Percentiles rank a stretch among this genome's conserved stretches.
Conservation (phyloP, 2,329 filamentous ascomycete species). For the Beauveria sp. region DNA sequence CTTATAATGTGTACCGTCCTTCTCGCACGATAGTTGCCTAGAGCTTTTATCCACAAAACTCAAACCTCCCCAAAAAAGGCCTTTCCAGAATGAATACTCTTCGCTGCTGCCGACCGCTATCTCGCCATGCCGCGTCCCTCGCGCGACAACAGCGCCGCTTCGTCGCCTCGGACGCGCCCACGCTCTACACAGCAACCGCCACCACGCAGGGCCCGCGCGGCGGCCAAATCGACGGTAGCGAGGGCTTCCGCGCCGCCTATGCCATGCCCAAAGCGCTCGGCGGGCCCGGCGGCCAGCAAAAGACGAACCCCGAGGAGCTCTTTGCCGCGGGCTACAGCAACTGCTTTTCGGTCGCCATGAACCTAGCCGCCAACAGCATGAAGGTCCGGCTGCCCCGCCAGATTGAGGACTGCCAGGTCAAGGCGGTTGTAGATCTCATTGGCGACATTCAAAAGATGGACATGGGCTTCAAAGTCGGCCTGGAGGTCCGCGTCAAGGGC, state of each 20-base stretch:
- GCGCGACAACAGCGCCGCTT: neutral
- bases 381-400: neutral
- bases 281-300: neutral
- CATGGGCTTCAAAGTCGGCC: neutral
- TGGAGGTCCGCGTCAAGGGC: conserved; percentile 5
- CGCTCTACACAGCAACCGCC: conserved; percentile 2
- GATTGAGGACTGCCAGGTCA: neutral
- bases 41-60: too few relatives aligned
- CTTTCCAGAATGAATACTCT: neutral
- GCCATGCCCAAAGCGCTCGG: conserved; percentile 1
- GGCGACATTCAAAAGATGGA: neutral
- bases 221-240: neutral
- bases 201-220: neutral
- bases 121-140: neutral
- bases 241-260: neutral
- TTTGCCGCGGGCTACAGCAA: conserved; percentile 5
- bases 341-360: conserved; percentile 5
- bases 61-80: neutral
- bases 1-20: neutral
- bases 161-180: neutral
- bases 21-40: neutral
- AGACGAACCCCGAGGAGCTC: conserved; percentile 4
- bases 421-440: neutral
- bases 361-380: neutral
- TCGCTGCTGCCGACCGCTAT: neutral